Base-by-base conservation (phyloP, 116 monocot species). In the Trichopus zeylanicus region DNA sequence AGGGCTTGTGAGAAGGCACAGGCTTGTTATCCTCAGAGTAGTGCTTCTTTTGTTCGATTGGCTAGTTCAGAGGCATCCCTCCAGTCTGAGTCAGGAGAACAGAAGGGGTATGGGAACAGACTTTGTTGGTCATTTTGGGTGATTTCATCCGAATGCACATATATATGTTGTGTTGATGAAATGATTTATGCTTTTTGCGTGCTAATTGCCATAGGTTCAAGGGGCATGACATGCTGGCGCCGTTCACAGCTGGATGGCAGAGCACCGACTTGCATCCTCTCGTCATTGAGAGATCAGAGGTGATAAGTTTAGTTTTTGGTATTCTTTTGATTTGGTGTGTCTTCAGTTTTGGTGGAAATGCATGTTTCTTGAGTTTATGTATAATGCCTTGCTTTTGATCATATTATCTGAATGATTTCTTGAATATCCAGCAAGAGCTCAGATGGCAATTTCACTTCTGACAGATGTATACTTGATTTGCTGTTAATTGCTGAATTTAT, bases 201-300 rank as follows among this genome's bases (percentile, higher is more conserved):
- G 2, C 47, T 61, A 35, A 39, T 34, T 61, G 28, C 55, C 0
- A 56, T 64, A 98, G 97, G 72, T 91, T 81, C 47, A 98, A 85
- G 70, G 97, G 97, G 10, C 97, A 98, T 66, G 75, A 74, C 58
- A 98, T 98, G 97, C 39, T 98, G 67, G 97, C 97, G 39, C 97
- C 97, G 52, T 98, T 98, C 72, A 98, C 97, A 21, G 91, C 97
- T 66, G 97, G 91, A 72, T 98, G 97, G 97, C 97, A 98, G 71
- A 91, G 79, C 55, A 71, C 42, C 10, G 91, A 87, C 53, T 20
- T 88, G 46, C 76, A 98, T 63, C 97, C 97, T 51, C 62, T 98
- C 48, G 70, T 98, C 48, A 91, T 98, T 42, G 84, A 91, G 0
- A 91, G 63, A 79, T 91, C 97, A 0, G 75, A 91, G 88, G 97